Evolutionary conservation across 352 stramenopile species (phyloP).

Genomic region (Blastocystis sp.): DNA sequence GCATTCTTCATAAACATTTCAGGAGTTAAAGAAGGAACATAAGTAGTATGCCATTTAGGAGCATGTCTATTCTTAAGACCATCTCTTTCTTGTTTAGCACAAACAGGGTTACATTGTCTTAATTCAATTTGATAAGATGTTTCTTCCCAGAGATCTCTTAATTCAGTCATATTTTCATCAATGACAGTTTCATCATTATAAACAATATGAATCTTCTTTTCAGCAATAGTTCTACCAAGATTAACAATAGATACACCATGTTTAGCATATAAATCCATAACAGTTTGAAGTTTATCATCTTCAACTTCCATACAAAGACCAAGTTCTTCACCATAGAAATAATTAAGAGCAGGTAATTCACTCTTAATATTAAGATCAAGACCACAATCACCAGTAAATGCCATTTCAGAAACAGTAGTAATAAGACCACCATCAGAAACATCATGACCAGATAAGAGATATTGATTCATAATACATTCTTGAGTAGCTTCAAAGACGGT

Average conservation of each 20-base stretch:
- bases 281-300: slow-evolving; percentile 47
- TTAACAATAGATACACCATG: slow-evolving; percentile 59
- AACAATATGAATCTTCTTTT: slow-evolving; percentile 64
- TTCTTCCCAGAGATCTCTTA: slow-evolving; percentile 87
- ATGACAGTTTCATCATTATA: slow-evolving; percentile 61
- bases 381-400: slow-evolving; percentile 88
- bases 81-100: slow-evolving; percentile 75
- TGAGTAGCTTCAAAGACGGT: slow-evolving; percentile 44
- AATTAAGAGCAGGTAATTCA: slow-evolving; percentile 52
- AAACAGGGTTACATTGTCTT: slow-evolving; percentile 79
- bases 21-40: slow-evolving; percentile 54
- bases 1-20: slow-evolving; percentile 49
- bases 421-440: slow-evolving; percentile 86
- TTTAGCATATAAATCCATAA: slow-evolving; percentile 63
- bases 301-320: slow-evolving; percentile 84
- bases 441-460: slow-evolving; percentile 86
- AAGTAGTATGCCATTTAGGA: slow-evolving; percentile 48
- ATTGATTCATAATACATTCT: slow-evolving; percentile 61
- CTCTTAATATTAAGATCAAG: slow-evolving; percentile 53
- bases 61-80: slow-evolving; percentile 59
- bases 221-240: slow-evolving; percentile 63
- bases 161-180: slow-evolving; percentile 52
- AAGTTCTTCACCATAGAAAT: slow-evolving; percentile 85
- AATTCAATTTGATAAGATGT: slow-evolving; percentile 95
- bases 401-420: slow-evolving; percentile 85